phyloP scores from a whole-genome alignment of 2,329 filamentous ascomycete genomes.

The Fusarium algeriense region DNA sequence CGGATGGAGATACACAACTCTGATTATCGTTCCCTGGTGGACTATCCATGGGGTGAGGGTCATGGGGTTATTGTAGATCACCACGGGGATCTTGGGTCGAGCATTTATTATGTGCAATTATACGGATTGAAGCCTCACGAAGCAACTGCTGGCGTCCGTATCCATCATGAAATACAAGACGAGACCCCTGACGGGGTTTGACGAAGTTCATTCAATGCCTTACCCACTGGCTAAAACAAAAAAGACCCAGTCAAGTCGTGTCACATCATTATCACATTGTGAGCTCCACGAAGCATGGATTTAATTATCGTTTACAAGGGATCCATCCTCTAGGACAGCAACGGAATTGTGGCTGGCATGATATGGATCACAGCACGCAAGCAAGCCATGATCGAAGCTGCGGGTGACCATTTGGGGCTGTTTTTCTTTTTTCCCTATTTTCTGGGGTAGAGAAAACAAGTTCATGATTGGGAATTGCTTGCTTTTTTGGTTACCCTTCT shows the following conservation, averaged over 20 bases:
- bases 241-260: constrained; percentile 25
- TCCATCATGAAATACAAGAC: constrained; percentile 1
- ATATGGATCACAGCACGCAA: constrained; percentile 34
- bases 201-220: constrained; percentile 2
- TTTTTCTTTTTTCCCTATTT: constrained; percentile 24
- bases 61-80: constrained; percentile 28
- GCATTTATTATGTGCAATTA: constrained; percentile 11
- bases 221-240: constrained; percentile 32
- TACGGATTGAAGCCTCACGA: constrained; percentile 15
- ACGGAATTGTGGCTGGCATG: constrained; percentile 44
- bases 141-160: background rate
- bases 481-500: constrained; percentile 29
- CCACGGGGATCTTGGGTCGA: constrained; percentile 15
- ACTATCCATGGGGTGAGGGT: constrained; percentile 8
- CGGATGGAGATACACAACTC: constrained; percentile 20
- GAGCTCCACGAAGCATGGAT: constrained; percentile 31
- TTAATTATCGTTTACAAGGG: constrained; percentile 29
- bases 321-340: constrained; percentile 16
- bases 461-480: constrained; percentile 25
- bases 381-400: constrained; percentile 32
- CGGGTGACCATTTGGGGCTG: constrained; percentile 23
- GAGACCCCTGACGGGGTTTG: constrained; percentile 17
- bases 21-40: constrained; percentile 4
- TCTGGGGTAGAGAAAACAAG: constrained; percentile 40
- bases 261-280: constrained; percentile 21